phyloP scores from a whole-genome alignment of 1,284 basidiomycete genomes.

The Trametes versicolor region DNA sequence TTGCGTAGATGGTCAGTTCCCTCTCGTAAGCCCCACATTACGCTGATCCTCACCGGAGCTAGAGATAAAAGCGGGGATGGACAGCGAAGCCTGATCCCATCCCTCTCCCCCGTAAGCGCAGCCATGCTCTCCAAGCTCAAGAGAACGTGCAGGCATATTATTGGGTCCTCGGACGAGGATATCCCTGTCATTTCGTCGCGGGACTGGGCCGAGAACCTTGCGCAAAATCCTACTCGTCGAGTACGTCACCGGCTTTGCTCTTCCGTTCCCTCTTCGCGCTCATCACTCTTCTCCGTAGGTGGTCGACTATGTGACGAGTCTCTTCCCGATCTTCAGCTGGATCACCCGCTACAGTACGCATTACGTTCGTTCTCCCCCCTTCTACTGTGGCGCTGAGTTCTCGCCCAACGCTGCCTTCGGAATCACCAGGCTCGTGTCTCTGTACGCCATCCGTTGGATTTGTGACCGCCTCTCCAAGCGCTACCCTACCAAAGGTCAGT shows the following conservation, averaged over 20 bases:
- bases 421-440: too few species aligned
- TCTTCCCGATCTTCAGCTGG: too few species aligned
- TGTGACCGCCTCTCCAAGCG: conserved; percentile 69
- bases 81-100: too few species aligned
- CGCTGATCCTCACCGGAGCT: conserved; percentile 13
- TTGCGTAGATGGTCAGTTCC: conserved; percentile 26
- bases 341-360: too few species aligned
- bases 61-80: too few species aligned
- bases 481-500: conserved; percentile 72
- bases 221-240: conserved; percentile 51
- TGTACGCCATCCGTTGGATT: too few species aligned
- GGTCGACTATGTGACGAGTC: conserved; percentile 68
- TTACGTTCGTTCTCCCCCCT: too few species aligned
- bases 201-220: conserved; percentile 56
- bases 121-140: too few species aligned
- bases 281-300: conserved; percentile 49
- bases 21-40: conserved; percentile 31
- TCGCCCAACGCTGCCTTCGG: too few species aligned
- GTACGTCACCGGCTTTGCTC: conserved; percentile 24
- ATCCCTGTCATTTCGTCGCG: conserved; percentile 62
- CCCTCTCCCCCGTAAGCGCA: too few species aligned
- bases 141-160: conserved; percentile 66
- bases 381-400: too few species aligned
- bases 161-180: conserved; percentile 66
- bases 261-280: conserved; percentile 5